phyloP scores from a whole-genome alignment of 2,329 filamentous ascomycete genomes.

The Cercospora sojina region DNA sequence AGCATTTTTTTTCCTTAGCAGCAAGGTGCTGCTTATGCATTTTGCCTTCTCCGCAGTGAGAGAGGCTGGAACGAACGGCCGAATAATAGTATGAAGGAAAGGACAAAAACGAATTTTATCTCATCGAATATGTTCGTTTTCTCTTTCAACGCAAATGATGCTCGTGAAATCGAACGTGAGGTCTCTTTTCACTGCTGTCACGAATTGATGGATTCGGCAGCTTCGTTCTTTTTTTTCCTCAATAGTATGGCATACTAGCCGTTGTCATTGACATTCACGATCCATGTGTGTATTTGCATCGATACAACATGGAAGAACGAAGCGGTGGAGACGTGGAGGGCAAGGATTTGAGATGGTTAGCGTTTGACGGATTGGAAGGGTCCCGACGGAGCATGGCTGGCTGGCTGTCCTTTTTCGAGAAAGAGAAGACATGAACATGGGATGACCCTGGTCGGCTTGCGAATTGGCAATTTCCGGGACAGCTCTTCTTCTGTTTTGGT shows the following conservation, averaged over 20 bases:
- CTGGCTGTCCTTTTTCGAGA: neutral
- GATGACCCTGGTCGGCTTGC: neutral
- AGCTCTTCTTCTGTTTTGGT: neutral
- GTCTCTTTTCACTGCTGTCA: no score
- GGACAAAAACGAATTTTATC: neutral
- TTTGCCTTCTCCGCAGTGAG: neutral
- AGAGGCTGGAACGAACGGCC: neutral
- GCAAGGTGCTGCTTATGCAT: neutral
- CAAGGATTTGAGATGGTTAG: neutral
- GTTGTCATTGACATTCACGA: no score
- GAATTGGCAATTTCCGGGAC: conserved; percentile 1
- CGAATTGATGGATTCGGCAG: no score
- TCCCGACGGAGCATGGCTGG: neutral
- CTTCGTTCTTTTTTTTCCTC: no score
- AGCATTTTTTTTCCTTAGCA: no score
- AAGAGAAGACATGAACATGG: neutral
- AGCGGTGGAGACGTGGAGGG: neutral
- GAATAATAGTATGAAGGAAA: neutral
- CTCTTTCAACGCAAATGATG: no score
- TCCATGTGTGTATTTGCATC: no score
- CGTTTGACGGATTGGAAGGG: neutral
- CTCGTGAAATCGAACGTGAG: no score
- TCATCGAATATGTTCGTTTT: neutral
- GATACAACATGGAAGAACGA: neutral
- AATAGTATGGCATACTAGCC: no score